Evolutionary conservation across 2,329 filamentous ascomycete species (phyloP).

Genomic region (Colletotrichum limetticola): DNA sequence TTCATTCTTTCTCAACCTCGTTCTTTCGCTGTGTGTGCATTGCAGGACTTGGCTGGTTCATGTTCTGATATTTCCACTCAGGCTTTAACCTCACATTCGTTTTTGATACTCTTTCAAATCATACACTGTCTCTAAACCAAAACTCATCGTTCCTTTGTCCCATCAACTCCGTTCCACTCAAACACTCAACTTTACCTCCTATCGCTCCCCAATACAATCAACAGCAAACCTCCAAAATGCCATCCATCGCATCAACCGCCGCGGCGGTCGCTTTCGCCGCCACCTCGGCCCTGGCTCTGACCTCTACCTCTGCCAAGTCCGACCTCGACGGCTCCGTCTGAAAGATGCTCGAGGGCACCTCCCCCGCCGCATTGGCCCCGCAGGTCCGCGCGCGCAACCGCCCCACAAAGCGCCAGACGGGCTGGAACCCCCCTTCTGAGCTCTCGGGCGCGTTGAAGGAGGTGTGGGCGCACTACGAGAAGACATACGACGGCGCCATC

Average conservation of each 20-base stretch:
- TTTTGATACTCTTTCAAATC: not conserved
- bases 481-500: constrained; percentile 40
- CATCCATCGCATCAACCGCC: constrained; percentile 34
- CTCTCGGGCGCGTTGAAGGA: constrained; percentile 40
- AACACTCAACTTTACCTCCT: too few species aligned
- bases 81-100: not conserved
- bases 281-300: constrained; percentile 34
- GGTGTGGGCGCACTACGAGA: constrained; percentile 44
- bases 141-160: not conserved
- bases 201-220: too few species aligned
- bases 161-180: too few species aligned
- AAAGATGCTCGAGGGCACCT: constrained; percentile 28
- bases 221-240: constrained; percentile 35
- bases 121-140: fast-evolving
- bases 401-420: constrained; percentile 40
- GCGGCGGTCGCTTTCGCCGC: constrained; percentile 39
- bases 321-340: constrained; percentile 43
- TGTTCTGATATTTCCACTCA: not conserved
- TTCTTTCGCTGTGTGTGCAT: not conserved
- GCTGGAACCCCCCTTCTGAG: constrained; percentile 42
- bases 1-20: not conserved
- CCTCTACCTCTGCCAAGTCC: constrained; percentile 36
- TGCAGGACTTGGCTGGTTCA: constrained; percentile 11
- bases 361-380: not conserved
- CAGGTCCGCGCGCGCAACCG: constrained; percentile 36